A percentile compares a stretch with the other conserved stretches of the same genome.
phyloP scores from a whole-genome alignment of 257 asterid genomes.

The Przewalskia tangutica region DNA sequence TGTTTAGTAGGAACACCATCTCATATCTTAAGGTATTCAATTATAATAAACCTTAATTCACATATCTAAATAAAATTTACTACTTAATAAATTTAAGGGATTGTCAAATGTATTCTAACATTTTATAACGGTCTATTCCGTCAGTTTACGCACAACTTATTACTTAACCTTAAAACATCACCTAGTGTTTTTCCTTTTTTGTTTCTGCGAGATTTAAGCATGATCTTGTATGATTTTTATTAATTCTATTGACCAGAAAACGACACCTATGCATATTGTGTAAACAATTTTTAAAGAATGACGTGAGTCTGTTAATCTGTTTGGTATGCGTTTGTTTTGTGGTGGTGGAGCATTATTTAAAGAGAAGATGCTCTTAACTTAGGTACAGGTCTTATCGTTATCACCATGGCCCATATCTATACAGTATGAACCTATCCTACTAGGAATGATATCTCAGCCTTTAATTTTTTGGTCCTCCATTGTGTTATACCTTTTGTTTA shows the following conservation, averaged over 20 bases:
- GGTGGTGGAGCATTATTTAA: not conserved
- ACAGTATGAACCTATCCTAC: not conserved
- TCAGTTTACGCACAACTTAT: no score
- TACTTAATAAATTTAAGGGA: no score
- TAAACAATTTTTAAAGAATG: not conserved
- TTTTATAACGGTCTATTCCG: no score
- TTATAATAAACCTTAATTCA: no score
- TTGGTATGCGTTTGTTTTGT: not conserved
- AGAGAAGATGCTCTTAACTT: not conserved
- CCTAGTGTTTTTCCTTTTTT: no score
- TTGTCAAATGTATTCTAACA: no score
- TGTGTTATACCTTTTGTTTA: not conserved
- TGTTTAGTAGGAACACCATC: no score
- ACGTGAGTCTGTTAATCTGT: not conserved
- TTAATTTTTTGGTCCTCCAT: not conserved
- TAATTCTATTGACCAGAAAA: not conserved
- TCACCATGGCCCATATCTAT: not conserved
- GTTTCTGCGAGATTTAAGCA: not conserved
- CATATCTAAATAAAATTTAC: no score
- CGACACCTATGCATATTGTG: not conserved
- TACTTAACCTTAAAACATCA: no score
- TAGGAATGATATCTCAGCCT: not conserved
- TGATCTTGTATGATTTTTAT: not conserved
- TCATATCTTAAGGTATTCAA: no score
- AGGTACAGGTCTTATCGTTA: not conserved